These are phyloP conservation scores for Aethionema arabicum DNA, from an alignment of 345 rosid species.

Conservation along the genomic window DNA sequence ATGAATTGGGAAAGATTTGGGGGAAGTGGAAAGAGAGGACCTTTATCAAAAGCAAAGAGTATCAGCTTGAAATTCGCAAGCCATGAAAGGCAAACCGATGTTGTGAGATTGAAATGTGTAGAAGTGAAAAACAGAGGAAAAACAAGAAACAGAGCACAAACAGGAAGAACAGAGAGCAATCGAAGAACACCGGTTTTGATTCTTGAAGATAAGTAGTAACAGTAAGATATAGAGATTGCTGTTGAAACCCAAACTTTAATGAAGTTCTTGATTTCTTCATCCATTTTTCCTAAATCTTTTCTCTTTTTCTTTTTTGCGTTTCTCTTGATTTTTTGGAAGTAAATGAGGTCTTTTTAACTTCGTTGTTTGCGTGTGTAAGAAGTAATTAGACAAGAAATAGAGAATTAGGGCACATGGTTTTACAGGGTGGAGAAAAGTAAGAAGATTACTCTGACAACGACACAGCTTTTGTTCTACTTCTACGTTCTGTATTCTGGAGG, in stretches of 20 bases:
- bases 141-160: constrained; percentile 32
- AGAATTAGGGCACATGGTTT: too few species aligned
- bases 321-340: too few species aligned
- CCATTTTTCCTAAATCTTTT: constrained; percentile 7
- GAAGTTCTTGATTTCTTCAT: constrained; percentile 26
- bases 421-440: too few species aligned
- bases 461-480: too few species aligned
- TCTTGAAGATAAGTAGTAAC: constrained; percentile 29
- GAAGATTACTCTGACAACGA: too few species aligned
- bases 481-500: too few species aligned
- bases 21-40: constrained; percentile 38
- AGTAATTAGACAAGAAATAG: too few species aligned
- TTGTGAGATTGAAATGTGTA: background rate
- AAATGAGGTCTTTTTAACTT: too few species aligned
- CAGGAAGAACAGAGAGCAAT: constrained; percentile 35
- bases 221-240: constrained; percentile 30
- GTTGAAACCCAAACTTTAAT: constrained; percentile 19
- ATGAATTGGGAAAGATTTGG: constrained; percentile 28
- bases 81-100: constrained; percentile 44
- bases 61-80: constrained; percentile 50
- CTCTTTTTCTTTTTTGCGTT: too few species aligned
- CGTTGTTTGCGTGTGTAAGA: too few species aligned
- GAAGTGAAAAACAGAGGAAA: constrained; percentile 33
- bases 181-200: constrained; percentile 29
- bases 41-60: constrained; percentile 45